Evolutionary conservation across 768 basidiomycete genomes (phyloP), one percentile per base, ranked within the genome.

Genomic region (Kwoniella dendrophila): DNA sequence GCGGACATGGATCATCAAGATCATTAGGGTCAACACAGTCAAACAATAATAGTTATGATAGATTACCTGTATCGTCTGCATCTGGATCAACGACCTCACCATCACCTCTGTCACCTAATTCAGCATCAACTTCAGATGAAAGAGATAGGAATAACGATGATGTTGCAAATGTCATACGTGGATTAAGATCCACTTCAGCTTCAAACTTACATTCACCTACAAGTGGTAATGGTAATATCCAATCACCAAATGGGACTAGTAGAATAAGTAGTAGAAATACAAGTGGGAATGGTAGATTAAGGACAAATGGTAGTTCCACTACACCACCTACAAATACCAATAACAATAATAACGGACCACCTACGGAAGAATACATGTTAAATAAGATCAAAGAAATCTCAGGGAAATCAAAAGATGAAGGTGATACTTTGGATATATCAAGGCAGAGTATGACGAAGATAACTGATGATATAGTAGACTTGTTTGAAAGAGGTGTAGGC

Each of bases 361-460:
- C 40, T 6, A 44, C 30, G n/a, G 52, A 68, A 44, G 55, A 66
- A 36, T 32, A 59, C 11, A 70, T 62, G 16, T 12, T 72, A 18
- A 56, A 34, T 49, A 62, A 62, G 51, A 62, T 75, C 18, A 34
- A 45, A 7, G 54, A 63, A 40, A 69, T 71, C 4, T 27, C 72
- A 36, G 67, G 32, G 4, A 47, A 38, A 20, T 62, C 60, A 30
- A 79, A 84, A 6, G 93, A 97, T 81, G 81, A 83, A 55, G 92
- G 92, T 7, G 85, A 86, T 59, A 95, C 93, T 5, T 82, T 99
- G 58, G 87, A 92, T 74, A 84, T 98, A 50, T 86, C 89, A 62
- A 88, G 90, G 78, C 85, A 88, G 79, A 84, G 84, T 44, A 81
- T 97, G 36, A 85, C 86, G 10, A 87, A 91, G 62, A 84, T 97